These are phyloP conservation scores for Pseudoscleropodium purum DNA, from an alignment of 225 moss, liverwort and hornwort species.

Conservation along the genomic window DNA sequence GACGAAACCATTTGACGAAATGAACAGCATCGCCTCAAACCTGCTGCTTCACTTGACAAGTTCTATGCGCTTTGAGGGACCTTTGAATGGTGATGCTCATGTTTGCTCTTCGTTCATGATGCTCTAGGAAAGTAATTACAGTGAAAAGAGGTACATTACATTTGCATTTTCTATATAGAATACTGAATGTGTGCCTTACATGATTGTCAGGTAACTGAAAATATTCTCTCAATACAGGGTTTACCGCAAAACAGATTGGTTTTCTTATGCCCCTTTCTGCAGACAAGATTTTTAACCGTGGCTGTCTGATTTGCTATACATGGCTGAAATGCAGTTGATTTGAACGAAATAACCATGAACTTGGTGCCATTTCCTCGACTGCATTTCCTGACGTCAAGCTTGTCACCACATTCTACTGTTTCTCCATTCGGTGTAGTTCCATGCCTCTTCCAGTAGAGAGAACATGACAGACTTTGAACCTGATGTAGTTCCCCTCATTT, in stretches of 20 bases:
- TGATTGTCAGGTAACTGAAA: neutral
- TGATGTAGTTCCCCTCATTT: neutral
- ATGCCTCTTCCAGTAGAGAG: neutral
- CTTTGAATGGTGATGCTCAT: slow-evolving; percentile 55
- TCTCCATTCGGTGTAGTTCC: slow-evolving; percentile 35
- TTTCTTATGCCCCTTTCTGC: neutral
- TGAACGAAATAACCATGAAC: slow-evolving; percentile 91
- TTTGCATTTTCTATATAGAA: neutral
- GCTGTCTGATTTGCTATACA: neutral
- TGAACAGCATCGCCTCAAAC: slow-evolving; percentile 75
- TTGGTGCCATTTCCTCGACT: slow-evolving; percentile 86
- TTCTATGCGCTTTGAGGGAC: slow-evolving; percentile 84
- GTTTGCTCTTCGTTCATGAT: neutral
- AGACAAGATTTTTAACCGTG: neutral
- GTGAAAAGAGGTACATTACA: neutral
- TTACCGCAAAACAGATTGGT: neutral
- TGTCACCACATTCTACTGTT: slow-evolving; percentile 46
- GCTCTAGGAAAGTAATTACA: neutral
- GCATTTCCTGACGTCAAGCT: slow-evolving; percentile 83
- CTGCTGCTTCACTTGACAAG: slow-evolving; percentile 83
- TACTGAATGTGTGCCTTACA: neutral
- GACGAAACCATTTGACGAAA: slow-evolving; percentile 72
- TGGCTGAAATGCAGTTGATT: slow-evolving; percentile 53
- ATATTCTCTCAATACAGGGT: neutral
- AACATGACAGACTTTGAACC: neutral